Base-by-base conservation (phyloP, 176 grass and related monocot species). In the Triticum timopheevii region DNA sequence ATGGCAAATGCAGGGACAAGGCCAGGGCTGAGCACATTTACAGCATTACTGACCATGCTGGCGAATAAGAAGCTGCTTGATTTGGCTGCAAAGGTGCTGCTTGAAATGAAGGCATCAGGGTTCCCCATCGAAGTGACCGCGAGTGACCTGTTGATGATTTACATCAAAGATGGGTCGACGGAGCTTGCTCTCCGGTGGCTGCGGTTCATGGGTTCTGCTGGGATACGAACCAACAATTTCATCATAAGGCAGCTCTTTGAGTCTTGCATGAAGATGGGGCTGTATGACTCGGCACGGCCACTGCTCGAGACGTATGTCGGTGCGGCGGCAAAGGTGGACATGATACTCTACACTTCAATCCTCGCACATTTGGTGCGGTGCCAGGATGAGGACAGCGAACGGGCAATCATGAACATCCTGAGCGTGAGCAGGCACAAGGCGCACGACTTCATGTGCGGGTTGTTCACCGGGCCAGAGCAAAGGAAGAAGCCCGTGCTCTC, bases 61-160 rank as follows among this genome's bases (percentile, higher is more conserved):
- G 92, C 97, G 0, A 98, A 96, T 45, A 96, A 96, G 81, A 90
- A 92, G 24, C 65, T 98, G 44, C 82, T 98, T 54, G 94, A 98
- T 91, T 89, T 96, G 87, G 82, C 97, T 8, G 97, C 94, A 22
- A 98, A 94, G 73, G 86, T 98, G 79, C 62, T 98, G 27, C 84
- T 98, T 47, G 97, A 96, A 86, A 98, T 98, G 97, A 98, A 98
- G 70, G 78, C 94, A 4, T 93, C 89, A 85, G 97, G 97, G 2
- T 98, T 94, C 88, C 90, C 90, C 0, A 88, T 96, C 3, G 97
- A 98, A 66, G 93, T 98, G 27, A 93, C 80, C 16, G 84, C 92
- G 6, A 98, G 97, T 15, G 97, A 98, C 58, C 81, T 98, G 74
- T 61, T 98, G 86, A 98, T 98, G 96, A 95, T 98, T 89, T 98